A percentile compares a stretch with the other conserved stretches of the same genome.
Evolutionary conservation across 371 early-diverging fungal genomes (phyloP).

Genomic region (Mortierella sp.): DNA sequence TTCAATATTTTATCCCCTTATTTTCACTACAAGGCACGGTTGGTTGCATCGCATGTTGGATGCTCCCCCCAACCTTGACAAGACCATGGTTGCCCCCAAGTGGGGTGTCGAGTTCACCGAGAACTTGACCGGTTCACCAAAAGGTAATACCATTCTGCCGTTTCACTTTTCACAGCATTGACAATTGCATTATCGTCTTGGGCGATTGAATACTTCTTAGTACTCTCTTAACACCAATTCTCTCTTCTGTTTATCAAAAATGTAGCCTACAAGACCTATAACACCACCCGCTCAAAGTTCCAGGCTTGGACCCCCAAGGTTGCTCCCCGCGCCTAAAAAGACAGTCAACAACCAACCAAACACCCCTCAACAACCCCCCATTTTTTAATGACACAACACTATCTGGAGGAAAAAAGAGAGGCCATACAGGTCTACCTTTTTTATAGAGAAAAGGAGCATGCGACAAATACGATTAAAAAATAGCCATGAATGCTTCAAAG

Average conservation of each 20-base stretch:
- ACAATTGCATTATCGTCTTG: conserved; percentile 7
- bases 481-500: not conserved
- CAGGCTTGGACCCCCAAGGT: conserved; percentile 84
- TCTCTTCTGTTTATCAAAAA: not conserved
- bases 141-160: conserved; percentile 16
- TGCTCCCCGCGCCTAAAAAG: conserved; percentile 65
- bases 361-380: not conserved
- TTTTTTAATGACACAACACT: not conserved
- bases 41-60: conserved; percentile 92
- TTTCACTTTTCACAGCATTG: conserved; percentile 65
- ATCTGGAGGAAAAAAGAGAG: not conserved
- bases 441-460: too few relatives aligned
- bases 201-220: too few relatives aligned
- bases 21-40: conserved; percentile 77
- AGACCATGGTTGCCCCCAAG: conserved; percentile 56
- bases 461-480: too few relatives aligned
- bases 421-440: not conserved
- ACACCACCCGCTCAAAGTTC: conserved; percentile 89
- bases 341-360: not conserved
- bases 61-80: conserved; percentile 79
- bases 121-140: conserved; percentile 54
- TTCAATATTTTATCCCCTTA: not conserved
- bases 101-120: conserved; percentile 60
- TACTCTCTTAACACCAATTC: too few relatives aligned
- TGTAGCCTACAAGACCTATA: conserved; percentile 86